Conservation (phyloP, 371 early-diverging fungal genomes). For the Batkoa obscura region DNA sequence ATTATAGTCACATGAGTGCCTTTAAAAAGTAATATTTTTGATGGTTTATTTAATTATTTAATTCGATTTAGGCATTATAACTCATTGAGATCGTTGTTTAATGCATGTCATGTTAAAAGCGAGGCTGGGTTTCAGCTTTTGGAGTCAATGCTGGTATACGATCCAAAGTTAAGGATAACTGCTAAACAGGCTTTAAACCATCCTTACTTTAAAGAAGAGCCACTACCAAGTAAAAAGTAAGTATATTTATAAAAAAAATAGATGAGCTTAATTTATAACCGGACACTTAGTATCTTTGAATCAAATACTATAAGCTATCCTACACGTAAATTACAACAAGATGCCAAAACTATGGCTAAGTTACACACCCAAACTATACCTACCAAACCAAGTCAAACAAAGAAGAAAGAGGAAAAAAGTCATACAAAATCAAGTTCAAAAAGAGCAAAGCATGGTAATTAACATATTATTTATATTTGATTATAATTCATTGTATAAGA, state of each 20-base stretch:
- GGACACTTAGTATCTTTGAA: too few relatives aligned
- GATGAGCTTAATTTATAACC: too few relatives aligned
- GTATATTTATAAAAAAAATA: conserved; percentile 8
- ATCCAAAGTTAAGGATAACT: conserved; percentile 71
- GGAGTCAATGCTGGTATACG: conserved; percentile 70
- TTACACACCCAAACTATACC: too few relatives aligned
- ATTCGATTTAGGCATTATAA: conserved; percentile 20
- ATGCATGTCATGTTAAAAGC: conserved; percentile 26
- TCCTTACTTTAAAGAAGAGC: conserved; percentile 83
- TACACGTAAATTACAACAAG: too few relatives aligned
- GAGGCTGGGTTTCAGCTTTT: conserved; percentile 56
- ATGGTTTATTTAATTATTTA: neutral
- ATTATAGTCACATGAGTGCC: conserved; percentile 29
- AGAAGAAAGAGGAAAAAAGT: too few relatives aligned
- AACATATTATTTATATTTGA: too few relatives aligned
- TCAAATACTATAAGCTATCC: too few relatives aligned
- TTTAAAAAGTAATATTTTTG: conserved; percentile 32
- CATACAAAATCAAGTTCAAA: too few relatives aligned
- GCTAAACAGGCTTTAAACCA: conserved; percentile 77
- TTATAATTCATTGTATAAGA: too few relatives aligned
- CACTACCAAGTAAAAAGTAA: conserved; percentile 54
- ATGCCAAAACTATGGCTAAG: too few relatives aligned
- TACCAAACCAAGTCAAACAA: too few relatives aligned
- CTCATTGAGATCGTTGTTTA: conserved; percentile 20
- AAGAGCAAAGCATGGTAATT: too few relatives aligned